Evolutionary conservation across 2,329 filamentous ascomycete genomes (phyloP).

Genomic region (Nakataea oryzae): DNA sequence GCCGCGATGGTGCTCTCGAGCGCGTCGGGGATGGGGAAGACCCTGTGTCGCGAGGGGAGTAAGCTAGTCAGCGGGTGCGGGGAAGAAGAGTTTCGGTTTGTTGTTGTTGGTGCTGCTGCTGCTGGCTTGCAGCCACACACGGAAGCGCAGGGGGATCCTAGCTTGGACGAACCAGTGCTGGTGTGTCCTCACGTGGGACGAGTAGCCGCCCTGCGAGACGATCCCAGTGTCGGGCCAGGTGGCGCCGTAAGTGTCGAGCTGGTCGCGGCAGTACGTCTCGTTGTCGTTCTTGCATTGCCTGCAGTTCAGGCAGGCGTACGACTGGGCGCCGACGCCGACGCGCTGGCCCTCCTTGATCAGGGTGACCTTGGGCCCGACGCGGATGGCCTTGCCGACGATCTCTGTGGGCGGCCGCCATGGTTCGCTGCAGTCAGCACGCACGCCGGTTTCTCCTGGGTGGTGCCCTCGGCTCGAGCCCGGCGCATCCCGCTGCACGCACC

Average conservation of each 20-base stretch:
- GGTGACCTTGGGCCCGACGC: slow-evolving; percentile 55
- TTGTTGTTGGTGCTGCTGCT: no score
- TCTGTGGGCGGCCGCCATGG: slow-evolving; percentile 25
- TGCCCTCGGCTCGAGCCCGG: neutral
- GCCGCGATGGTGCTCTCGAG: slow-evolving; percentile 54
- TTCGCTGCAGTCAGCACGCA: neutral
- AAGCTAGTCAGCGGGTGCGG: no score
- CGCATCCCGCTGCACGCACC: slow-evolving; percentile 26
- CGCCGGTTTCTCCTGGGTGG: no score
- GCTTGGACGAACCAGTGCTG: slow-evolving; percentile 52
- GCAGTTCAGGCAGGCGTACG: slow-evolving; percentile 54
- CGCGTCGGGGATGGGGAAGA: slow-evolving; percentile 65
- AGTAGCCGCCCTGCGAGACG: slow-evolving; percentile 48
- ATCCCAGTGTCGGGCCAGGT: slow-evolving; percentile 37
- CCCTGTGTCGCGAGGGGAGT: no score
- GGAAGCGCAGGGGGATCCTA: neutral
- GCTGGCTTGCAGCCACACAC: neutral
- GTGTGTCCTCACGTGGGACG: slow-evolving; percentile 36
- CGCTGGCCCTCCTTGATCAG: slow-evolving; percentile 48
- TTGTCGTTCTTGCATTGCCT: slow-evolving; percentile 55
- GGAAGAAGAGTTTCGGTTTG: neutral
- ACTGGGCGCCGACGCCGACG: slow-evolving; percentile 61
- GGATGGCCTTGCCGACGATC: slow-evolving; percentile 58
- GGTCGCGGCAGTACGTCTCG: slow-evolving; percentile 57
- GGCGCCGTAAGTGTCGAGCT: slow-evolving; percentile 49